Conservation (phyloP, 257 asterid genomes). For the Przewalskia tangutica region DNA sequence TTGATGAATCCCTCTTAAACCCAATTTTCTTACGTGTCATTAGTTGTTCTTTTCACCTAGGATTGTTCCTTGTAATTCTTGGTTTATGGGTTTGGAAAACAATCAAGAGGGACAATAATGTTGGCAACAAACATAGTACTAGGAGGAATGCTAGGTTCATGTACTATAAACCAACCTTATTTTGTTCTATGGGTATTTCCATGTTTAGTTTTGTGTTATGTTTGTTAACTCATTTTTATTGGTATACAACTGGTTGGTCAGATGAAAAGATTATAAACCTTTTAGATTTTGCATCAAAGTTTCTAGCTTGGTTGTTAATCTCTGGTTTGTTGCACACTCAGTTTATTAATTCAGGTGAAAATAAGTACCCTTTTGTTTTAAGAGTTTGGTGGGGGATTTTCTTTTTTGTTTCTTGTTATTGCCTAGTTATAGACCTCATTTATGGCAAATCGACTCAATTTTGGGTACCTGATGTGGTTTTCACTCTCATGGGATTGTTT, state of each 20-base stretch:
- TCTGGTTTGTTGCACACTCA: slow-evolving; percentile 38
- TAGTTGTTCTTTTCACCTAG: slow-evolving; percentile 41
- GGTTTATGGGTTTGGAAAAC: slow-evolving; percentile 29
- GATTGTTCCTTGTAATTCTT: slow-evolving; percentile 23
- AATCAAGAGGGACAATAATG: slow-evolving; percentile 9
- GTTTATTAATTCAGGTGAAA: slow-evolving; percentile 24
- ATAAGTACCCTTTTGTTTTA: slow-evolving; percentile 45
- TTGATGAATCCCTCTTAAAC: slow-evolving; percentile 21
- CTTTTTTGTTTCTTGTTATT: slow-evolving; percentile 50
- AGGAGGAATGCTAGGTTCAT: slow-evolving; percentile 9
- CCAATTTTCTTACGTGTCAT: slow-evolving; percentile 43
- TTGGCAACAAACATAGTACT: slow-evolving; percentile 9
- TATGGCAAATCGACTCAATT: slow-evolving; percentile 28
- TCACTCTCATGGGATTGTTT: slow-evolving; percentile 31
- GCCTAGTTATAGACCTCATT: slow-evolving; percentile 46
- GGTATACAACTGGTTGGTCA: slow-evolving; percentile 59
- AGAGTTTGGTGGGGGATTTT: slow-evolving; percentile 70
- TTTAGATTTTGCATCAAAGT: slow-evolving; percentile 44
- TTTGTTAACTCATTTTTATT: slow-evolving; percentile 40
- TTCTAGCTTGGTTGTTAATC: slow-evolving; percentile 49
- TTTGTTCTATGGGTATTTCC: slow-evolving; percentile 38
- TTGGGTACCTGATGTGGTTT: slow-evolving; percentile 61
- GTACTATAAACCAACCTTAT: slow-evolving; percentile 25
- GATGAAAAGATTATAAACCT: slow-evolving; percentile 53
- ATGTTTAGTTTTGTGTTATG: slow-evolving; percentile 38